Evolutionary conservation across 768 basidiomycete genomes (phyloP).

Genomic region (Harrya chromipes): DNA sequence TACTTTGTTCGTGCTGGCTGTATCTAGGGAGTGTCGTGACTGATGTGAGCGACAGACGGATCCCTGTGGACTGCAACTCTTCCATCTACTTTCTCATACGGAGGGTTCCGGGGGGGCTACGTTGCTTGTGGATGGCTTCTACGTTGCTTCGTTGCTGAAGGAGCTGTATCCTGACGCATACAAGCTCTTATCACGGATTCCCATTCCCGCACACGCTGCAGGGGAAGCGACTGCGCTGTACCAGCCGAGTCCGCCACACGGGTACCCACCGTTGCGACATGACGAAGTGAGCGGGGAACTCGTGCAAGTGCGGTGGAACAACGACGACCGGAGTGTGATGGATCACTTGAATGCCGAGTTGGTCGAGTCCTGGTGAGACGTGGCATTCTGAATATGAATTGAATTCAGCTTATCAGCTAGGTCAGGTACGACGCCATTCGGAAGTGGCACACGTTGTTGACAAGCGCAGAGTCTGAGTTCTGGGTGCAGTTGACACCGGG

Average conservation of each 20-base stretch:
- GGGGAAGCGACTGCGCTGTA: slow-evolving; percentile 66
- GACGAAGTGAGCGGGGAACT: slow-evolving; percentile 59
- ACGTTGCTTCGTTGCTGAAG: slow-evolving; percentile 78
- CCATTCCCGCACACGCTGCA: slow-evolving; percentile 83
- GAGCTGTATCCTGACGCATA: slow-evolving; percentile 71
- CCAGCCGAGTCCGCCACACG: slow-evolving; percentile 50
- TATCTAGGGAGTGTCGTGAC: slow-evolving; percentile 4
- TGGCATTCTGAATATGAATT: not conserved
- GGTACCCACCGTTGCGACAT: slow-evolving; percentile 72
- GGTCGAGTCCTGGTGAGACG: slow-evolving; percentile 69
- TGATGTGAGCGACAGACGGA: slow-evolving; percentile 58
- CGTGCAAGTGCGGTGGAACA: slow-evolving; percentile 87
- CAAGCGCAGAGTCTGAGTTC: slow-evolving; percentile 80
- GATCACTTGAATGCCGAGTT: slow-evolving; percentile 50
- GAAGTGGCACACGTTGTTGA: slow-evolving; percentile 72
- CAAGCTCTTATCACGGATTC: slow-evolving; percentile 59
- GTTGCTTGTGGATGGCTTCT: slow-evolving; percentile 95
- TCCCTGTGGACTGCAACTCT: slow-evolving; percentile 92
- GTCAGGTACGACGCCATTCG: slow-evolving; percentile 77
- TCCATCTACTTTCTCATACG: slow-evolving; percentile 86
- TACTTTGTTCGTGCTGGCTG: slow-evolving; percentile 37
- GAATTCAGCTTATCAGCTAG: not conserved
- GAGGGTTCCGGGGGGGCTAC: slow-evolving; percentile 83
- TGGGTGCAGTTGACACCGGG: slow-evolving; percentile 91
- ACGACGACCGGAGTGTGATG: slow-evolving; percentile 87